A percentile compares a stretch with the other conserved stretches of the same genome.
These are phyloP conservation scores for Micromonas pusilla DNA, from an alignment of 139 green algal species.

Conservation along the genomic window DNA sequence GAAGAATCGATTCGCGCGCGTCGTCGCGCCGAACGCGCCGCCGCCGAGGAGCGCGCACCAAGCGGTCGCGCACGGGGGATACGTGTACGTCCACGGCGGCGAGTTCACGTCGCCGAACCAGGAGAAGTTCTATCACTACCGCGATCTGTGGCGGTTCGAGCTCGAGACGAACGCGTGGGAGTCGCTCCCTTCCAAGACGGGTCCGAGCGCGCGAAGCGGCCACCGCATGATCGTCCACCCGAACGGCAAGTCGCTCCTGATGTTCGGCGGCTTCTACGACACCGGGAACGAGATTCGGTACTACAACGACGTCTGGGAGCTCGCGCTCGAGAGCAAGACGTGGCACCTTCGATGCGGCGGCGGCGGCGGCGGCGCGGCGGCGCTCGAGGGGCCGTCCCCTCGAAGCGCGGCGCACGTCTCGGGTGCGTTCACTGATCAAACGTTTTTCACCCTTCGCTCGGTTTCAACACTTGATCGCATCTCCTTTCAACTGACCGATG, in stretches of 20 bases:
- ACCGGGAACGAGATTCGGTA: constrained; percentile 69
- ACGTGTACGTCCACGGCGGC: constrained; percentile 88
- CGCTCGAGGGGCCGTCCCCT: not conserved
- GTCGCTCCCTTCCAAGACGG: constrained; percentile 64
- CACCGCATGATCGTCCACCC: constrained; percentile 73
- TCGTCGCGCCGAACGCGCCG: constrained; percentile 64
- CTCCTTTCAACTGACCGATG: too few species aligned
- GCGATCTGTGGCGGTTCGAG: constrained; percentile 90
- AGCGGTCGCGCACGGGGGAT: constrained; percentile 60
- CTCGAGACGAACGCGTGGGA: constrained; percentile 82
- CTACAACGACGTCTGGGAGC: constrained; percentile 84
- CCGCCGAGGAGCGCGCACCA: constrained; percentile 79
- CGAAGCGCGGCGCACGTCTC: constrained; percentile 8
- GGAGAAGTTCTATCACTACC: constrained; percentile 87
- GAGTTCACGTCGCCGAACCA: constrained; percentile 84
- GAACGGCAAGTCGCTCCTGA: constrained; percentile 58
- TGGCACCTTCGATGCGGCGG: constrained; percentile 45
- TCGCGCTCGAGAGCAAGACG: constrained; percentile 65
- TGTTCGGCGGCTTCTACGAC: constrained; percentile 97
- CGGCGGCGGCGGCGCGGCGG: too few species aligned
- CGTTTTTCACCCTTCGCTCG: too few species aligned
- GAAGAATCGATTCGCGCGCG: constrained; percentile 49
- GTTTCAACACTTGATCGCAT: too few species aligned
- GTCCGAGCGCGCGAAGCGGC: constrained; percentile 70
- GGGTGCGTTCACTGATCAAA: too few species aligned